Base-by-base conservation (phyloP, 106 monocot species). In the Apostasia shenzhenica region DNA sequence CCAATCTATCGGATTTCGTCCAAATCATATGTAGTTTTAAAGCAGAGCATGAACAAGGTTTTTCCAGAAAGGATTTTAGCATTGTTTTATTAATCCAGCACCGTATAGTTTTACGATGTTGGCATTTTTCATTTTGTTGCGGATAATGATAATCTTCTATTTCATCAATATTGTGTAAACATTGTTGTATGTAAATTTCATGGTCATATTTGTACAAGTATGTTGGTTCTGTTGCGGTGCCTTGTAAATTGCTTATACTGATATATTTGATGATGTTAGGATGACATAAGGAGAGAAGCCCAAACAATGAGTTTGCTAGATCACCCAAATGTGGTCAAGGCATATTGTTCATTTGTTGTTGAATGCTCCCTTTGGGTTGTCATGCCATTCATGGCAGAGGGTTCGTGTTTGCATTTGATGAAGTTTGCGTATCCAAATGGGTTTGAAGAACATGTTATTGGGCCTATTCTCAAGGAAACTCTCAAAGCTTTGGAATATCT, bases 401-500 rank as follows among this genome's bases (percentile, higher is more conserved):
- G 92, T 71, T 92, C 92, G 12, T 92, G 92, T 73, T 79, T 92
- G 66, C 92, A 92, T 77, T 64, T 92, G 69, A 92, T 92, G 92
- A 92, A 92, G 72, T 71, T 81, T 63, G 75, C 85, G 50, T 85
- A 85, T 67, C 77, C 92, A 67, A 88, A 92, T 54, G 92, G 92
- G 12, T 92, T 92, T 75, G 92, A 92, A 70, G 92, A 92, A 70
- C 74, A 60, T 68, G 64, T 81, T 76, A 92, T 92, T 63, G 70
- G 74, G 12, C 85, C 83, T 52, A 76, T 92, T 73, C 83, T 92
- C 49, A 92, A 85, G 67, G 92, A 92, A 80, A 79, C 85, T 54
- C 80, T 92, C 13, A 92, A 88, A 70, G 92, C 88, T 70, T 76
- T 92, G 67, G 88, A 92, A 11, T 92, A 92, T 56, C 88, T 92